Percentiles rank a stretch among this genome's conserved stretches.
These are phyloP conservation scores for Colletotrichum aenigma DNA, from an alignment of 2,329 filamentous ascomycete species.

Conservation along the genomic window DNA sequence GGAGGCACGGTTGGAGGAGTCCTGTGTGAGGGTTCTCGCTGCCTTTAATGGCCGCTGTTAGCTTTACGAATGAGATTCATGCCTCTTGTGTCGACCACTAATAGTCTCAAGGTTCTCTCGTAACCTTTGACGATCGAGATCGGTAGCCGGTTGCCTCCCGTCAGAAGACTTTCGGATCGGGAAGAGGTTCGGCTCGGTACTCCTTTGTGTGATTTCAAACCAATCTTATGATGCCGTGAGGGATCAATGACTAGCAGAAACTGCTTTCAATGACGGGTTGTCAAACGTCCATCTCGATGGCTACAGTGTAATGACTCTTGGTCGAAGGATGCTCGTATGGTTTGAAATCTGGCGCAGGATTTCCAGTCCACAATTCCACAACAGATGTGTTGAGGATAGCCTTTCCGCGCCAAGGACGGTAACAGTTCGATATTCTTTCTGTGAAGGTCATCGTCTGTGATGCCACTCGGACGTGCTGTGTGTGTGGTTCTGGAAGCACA, in stretches of 20 bases:
- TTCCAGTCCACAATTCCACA: background rate
- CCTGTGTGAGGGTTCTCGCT: background rate
- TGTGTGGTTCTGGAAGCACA: background rate
- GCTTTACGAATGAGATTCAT: background rate
- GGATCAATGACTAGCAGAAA: background rate
- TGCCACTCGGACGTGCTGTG: rapidly evolving
- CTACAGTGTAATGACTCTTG: background rate
- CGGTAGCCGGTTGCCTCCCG: background rate
- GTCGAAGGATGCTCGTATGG: background rate
- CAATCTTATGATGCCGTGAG: background rate
- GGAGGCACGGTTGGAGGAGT: background rate
- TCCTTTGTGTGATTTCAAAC: background rate
- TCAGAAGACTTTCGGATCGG: background rate
- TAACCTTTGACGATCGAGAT: background rate
- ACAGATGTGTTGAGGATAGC: background rate
- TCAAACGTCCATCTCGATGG: rapidly evolving
- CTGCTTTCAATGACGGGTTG: background rate
- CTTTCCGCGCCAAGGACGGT: rapidly evolving
- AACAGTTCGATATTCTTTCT: background rate
- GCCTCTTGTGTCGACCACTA: background rate
- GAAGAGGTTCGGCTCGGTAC: background rate
- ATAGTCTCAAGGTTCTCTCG: background rate
- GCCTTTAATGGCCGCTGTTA: background rate
- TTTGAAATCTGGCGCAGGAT: rapidly evolving
- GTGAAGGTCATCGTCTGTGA: background rate